Evolutionary conservation across 305 asterid genomes (phyloP), one percentile per base, ranked within the genome.

Genomic region (Solanum hybrid): DNA sequence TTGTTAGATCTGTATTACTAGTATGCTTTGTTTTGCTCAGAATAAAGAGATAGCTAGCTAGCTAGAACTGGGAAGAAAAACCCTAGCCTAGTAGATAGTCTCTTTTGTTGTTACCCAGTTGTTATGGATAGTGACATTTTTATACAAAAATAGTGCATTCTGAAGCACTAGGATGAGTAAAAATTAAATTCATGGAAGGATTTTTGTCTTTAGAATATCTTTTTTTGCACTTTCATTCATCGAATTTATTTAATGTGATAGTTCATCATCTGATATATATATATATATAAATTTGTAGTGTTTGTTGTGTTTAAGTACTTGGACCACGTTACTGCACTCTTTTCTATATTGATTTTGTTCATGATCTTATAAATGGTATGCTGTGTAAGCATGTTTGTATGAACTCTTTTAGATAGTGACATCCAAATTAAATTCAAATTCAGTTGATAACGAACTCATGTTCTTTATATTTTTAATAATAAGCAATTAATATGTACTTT

Each of bases 281-380:
- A 31, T 29, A 29, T 29, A n/a, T n/a, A 20, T 32, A 33, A 24
- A 45, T 11, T 4, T 37, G 6, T 31, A 73, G 26, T 31, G 32
- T 89, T n/a, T 22, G 27, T 65, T 81, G 65, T 27, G 4, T 82
- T 82, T 11, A 68, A 45, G 41, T 70, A 61, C 27, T 77, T 38
- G 78, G 72, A 88, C 86, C 81, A 87, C 73, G 83, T 12, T 76
- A 6, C 24, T 32, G 51, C 90, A 79, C 87, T 72, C 29, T 31
- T 31, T 90, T 76, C 90, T 78, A 65, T 89, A 82, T 82, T 65
- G 93, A 88, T 89, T 89, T 73, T 51, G 80, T 17, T 24, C 51
- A 29, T 51, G 7, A 14, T 82, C 88, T 86, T 89, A 89, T 29
- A 26, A 86, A 79, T 88, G 86, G 90, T 57, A 37, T 84, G 13